phyloP scores from a whole-genome alignment of 1,284 basidiomycete species.

The Fomitopsis pinicola region DNA sequence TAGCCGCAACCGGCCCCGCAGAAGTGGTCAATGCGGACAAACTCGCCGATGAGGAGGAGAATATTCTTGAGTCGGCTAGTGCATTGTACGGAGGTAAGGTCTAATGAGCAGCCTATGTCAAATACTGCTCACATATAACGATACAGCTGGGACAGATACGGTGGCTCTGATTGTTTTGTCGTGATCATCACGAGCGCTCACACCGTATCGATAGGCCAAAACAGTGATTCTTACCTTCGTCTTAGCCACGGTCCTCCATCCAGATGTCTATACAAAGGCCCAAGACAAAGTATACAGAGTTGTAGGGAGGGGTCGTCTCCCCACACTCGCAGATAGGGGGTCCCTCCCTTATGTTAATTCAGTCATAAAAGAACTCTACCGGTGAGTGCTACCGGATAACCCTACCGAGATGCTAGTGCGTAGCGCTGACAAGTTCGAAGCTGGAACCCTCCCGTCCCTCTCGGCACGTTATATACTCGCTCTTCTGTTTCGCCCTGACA shows the following conservation, averaged over 20 bases:
- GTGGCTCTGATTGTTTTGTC: constrained; percentile 1
- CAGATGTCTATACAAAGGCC: constrained; percentile 10
- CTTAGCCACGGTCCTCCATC: neutral
- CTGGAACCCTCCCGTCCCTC: neutral
- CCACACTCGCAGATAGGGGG: constrained; percentile 12
- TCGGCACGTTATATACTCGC: neutral
- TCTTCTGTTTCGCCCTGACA: too few species aligned
- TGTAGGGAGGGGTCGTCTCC: constrained; percentile 9
- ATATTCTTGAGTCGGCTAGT: too few species aligned
- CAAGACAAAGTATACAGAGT: neutral
- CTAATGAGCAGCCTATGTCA: too few species aligned
- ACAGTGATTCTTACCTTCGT: neutral
- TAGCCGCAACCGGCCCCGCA: neutral
- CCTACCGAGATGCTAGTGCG: too few species aligned
- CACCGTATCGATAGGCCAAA: neutral
- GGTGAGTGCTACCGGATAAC: neutral
- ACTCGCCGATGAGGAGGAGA: too few species aligned
- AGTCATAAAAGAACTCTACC: constrained; percentile 27
- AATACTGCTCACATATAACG: neutral
- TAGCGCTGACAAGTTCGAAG: neutral
- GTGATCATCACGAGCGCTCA: neutral
- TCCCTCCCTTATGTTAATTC: constrained; percentile 28
- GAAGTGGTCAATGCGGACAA: neutral
- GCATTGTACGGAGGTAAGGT: too few species aligned
- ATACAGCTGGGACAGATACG: neutral